A percentile compares a stretch with the other conserved stretches of the same genome.
Evolutionary conservation across 2,329 filamentous ascomycete species (phyloP).

Genomic region (Aspergillus terreus): DNA sequence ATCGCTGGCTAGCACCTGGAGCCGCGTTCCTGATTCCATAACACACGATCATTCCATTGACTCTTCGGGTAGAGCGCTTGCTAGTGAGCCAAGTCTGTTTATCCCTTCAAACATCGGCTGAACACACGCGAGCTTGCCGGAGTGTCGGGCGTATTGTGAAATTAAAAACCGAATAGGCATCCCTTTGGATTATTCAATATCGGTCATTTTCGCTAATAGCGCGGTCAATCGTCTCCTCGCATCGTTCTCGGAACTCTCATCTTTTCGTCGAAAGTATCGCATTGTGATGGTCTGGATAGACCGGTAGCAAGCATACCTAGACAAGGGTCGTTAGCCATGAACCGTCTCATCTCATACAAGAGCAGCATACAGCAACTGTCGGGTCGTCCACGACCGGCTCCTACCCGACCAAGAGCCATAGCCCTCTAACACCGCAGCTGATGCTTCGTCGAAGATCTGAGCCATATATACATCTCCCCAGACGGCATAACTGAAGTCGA

Average conservation of each 20-base stretch:
- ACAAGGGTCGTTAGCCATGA: background rate
- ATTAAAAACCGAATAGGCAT: no score
- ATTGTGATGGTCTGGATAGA: slow-evolving; percentile 33
- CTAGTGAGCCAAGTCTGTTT: no score
- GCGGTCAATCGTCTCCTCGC: slow-evolving; percentile 34
- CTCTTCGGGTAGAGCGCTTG: background rate
- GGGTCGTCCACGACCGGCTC: slow-evolving; percentile 23
- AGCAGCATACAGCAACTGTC: slow-evolving; percentile 33
- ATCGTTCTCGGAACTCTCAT: slow-evolving; percentile 34
- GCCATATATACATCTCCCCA: slow-evolving; percentile 57
- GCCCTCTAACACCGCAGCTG: slow-evolving; percentile 33
- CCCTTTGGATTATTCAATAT: slow-evolving; percentile 5
- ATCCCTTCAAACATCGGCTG: no score
- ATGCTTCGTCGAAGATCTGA: slow-evolving; percentile 44
- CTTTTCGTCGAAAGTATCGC: slow-evolving; percentile 37
- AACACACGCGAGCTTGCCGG: no score
- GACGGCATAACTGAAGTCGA: slow-evolving; percentile 51
- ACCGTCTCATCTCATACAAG: background rate
- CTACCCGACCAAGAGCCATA: slow-evolving; percentile 27
- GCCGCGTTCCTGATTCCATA: background rate
- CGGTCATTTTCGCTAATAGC: slow-evolving; percentile 27
- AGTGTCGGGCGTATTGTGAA: no score
- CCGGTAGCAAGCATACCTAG: slow-evolving; percentile 39
- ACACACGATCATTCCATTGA: background rate
- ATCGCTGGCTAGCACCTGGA: no score